Evolutionary conservation across 768 basidiomycete genomes (phyloP).

Genomic region (Chlorophyllum brunneum): DNA sequence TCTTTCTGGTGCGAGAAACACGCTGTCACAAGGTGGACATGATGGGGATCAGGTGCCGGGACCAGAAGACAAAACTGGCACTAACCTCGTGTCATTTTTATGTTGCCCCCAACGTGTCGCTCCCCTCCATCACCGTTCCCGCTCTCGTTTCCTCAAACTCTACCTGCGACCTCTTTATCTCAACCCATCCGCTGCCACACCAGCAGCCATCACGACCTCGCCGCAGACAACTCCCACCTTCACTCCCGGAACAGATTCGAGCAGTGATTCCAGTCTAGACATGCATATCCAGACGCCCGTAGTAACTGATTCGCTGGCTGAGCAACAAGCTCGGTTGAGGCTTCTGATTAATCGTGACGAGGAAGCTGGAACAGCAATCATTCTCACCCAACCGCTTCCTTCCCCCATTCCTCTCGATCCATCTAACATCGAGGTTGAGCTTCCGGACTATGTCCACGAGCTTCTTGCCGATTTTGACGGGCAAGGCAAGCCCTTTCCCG

Average conservation of each 20-base stretch:
- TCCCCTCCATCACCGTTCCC: conserved; percentile 7
- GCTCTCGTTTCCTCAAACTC: conserved; percentile 2
- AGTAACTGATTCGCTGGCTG: not conserved
- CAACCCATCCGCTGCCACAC: not conserved
- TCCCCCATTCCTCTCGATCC: conserved; percentile 5
- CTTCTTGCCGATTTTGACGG: conserved; percentile 11
- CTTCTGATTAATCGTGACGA: conserved; percentile 1
- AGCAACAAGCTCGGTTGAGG: conserved; percentile 1
- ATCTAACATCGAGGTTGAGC: conserved; percentile 5
- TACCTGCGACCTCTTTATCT: conserved; percentile 4
- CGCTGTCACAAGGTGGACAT: conserved; percentile 1
- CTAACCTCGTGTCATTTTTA: conserved; percentile 13
- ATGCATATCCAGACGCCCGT: conserved; percentile 4
- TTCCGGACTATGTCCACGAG: conserved; percentile 10
- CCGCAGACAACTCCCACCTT: not conserved
- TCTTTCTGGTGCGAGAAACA: not conserved
- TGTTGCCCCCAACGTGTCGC: conserved; percentile 12
- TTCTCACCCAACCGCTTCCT: conserved; percentile 3
- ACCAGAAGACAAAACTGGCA: conserved; percentile 3
- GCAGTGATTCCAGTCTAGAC: conserved; percentile 1
- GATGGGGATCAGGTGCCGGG: not conserved
- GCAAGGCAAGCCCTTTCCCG: not conserved
- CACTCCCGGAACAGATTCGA: not conserved
- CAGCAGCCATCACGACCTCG: not conserved
- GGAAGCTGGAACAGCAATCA: conserved; percentile 8